Evolutionary conservation across 208 protist genomes (phyloP), one percentile per base, ranked within the genome.

Genomic region (Crithidia brevicula): DNA sequence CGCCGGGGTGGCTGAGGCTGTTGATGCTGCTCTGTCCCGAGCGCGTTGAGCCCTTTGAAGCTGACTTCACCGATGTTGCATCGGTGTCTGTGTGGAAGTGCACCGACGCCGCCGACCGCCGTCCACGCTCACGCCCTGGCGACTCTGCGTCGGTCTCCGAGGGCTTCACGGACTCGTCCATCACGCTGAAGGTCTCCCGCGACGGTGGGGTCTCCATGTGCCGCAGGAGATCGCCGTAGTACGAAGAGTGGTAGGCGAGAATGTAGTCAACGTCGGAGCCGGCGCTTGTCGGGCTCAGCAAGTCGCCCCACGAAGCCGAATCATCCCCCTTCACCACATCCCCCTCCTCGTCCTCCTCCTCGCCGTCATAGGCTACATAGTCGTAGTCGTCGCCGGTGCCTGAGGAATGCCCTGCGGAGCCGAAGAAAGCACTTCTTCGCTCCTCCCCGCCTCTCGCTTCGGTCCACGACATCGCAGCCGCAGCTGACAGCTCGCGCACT

Each of bases 231-330:
- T 52, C 59, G 20, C 59, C 46, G 46, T 65, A 65, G 46, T 65
- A 65, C 10, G 59, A 54, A 33, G 59, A 65, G 45, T 65, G 59
- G 45, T 65, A 65, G 13, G n/a, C 43, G 5, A 65, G 13, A 16
- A 65, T 54, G 59, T 65, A 54, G 45, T 65, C 59, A 6, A 65
- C n/a, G 33, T 65, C 59, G 4, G 59, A 54, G n/a, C 28, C 59
- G 33, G 42, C 28, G 42, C 42, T 50, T 7, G 57, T 27, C 2
- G 27, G 33, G 31, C 59, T 65, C n/a, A 42, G 30, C 18, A 54
- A 9, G 34, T 52, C 45, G 10, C 45, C 11, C 59, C 46, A 38
- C 43, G 59, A 54, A 20, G 10, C 31, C 4, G 59, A 52, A 11
- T 27, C 28, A 4, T 15, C 4, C 25, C n/a, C 31, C 31, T 13